Conservation (phyloP, 75 land plant species). For the Larix kaempferi region DNA sequence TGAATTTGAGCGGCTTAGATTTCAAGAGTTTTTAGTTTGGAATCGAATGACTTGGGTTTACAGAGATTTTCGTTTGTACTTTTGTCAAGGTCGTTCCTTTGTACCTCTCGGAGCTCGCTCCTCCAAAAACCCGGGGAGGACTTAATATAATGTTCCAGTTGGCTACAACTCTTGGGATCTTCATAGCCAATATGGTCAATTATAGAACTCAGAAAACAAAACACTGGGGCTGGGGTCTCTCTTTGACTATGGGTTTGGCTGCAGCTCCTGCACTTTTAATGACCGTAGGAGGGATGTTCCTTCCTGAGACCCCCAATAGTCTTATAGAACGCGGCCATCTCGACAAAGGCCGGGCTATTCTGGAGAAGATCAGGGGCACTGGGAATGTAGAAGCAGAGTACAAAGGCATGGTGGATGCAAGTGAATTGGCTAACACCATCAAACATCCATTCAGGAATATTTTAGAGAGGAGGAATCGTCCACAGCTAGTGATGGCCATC, state of each 20-base stretch:
- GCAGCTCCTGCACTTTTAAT: constrained; percentile 65
- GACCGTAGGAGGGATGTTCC: constrained; percentile 60
- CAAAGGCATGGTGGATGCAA: constrained; percentile 67
- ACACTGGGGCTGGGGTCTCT: constrained; percentile 88
- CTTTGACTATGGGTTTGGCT: constrained; percentile 55
- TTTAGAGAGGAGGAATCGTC: constrained; percentile 58
- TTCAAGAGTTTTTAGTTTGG: too few relatives aligned
- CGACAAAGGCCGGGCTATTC: constrained; percentile 46
- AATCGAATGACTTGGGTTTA: too few relatives aligned
- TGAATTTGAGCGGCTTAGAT: too few relatives aligned
- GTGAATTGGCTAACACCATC: constrained; percentile 53
- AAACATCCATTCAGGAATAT: constrained; percentile 76
- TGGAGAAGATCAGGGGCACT: constrained; percentile 71
- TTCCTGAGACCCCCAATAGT: constrained; percentile 84
- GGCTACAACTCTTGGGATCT: constrained; percentile 78
- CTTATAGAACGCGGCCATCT: constrained; percentile 43
- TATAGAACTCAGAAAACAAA: constrained; percentile 53
- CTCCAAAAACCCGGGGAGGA: constrained; percentile 65
- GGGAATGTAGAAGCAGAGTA: constrained; percentile 57
- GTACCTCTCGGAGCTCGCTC: constrained; percentile 83
- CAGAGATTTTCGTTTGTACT: background rate
- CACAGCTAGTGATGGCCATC: constrained; percentile 78
- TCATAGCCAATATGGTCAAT: constrained; percentile 76
- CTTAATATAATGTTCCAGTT: constrained; percentile 86
- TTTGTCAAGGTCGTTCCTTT: constrained; percentile 68